Base-by-base conservation (phyloP, 495 filamentous ascomycete species). In the Entonaema liquescens region DNA sequence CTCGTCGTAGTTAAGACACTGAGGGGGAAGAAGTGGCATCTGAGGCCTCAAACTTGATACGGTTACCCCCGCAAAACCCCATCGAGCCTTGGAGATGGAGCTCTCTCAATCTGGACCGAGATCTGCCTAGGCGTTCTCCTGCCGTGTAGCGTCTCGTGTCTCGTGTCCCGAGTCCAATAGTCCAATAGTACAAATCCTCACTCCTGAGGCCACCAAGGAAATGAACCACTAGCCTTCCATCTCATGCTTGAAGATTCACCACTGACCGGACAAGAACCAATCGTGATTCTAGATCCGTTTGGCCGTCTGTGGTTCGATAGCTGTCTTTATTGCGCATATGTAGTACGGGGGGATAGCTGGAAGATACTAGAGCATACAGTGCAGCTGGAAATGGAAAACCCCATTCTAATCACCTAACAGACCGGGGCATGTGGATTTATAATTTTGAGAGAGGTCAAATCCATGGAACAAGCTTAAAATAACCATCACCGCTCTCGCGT, bases 71-170 rank as follows among this genome's bases (percentile, higher is more conserved):
- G 64, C 65, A 53, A 63, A 69, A 42, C 61, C 65, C 65, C 70
- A 69, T 65, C 52, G 58, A 62, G 49, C 42, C 57, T 68, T 50
- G 42, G 52, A 69, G 66, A 60, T 66, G 56, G 62, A 54, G 56
- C 54, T 62, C 42, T 53, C 62, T 65, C 49, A 60, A 72, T 68
- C 65, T 72, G 70, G 70, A 72, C 70, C 70, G 65, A 73, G 70
- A 73, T 73, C 70, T 73, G 65, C 70, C 55, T 68, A 17, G 70
- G 70, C 65, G 70, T 65, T 69, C 62, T 66, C 65, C 65, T 73
- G 57, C 53, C 57, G 67, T 69, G 70, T 66, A 69, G 62, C 61
- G 65, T 62, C 52, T 73, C 61, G 65, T 29, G 65, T 62, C 52
- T 73, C 61, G 65, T 29, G 21, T 47, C 42, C 42, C 70, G 70